Evolutionary conservation across 441 rosid species (phyloP).

Genomic region (Caryocar brasiliense): DNA sequence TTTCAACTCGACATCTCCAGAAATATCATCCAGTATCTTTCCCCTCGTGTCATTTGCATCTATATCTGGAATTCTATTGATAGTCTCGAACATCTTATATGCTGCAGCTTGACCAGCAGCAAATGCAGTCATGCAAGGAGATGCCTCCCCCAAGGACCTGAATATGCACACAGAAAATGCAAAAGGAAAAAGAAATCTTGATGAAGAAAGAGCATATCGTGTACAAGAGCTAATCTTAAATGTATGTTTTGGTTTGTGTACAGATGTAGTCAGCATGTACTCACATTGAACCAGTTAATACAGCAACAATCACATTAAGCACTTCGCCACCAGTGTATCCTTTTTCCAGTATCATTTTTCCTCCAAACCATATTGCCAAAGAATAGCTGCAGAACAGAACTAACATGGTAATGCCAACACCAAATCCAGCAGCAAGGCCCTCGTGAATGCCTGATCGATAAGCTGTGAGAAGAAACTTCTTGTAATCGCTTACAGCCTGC

Average conservation of each 20-base stretch:
- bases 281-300: slow-evolving; percentile 62
- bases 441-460: slow-evolving; percentile 52
- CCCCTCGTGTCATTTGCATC: slow-evolving; percentile 53
- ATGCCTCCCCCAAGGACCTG: slow-evolving; percentile 78
- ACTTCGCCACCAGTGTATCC: slow-evolving; percentile 65
- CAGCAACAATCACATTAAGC: slow-evolving; percentile 52
- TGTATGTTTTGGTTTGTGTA: no score
- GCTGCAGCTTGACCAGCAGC: slow-evolving; percentile 85
- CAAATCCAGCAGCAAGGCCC: slow-evolving; percentile 56
- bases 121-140: slow-evolving; percentile 57
- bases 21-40: slow-evolving; percentile 35
- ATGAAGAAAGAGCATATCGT: neutral
- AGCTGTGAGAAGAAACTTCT: slow-evolving; percentile 46
- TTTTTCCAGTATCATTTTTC: slow-evolving; percentile 54
- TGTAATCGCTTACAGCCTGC: slow-evolving; percentile 44
- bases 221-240: neutral
- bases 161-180: neutral
- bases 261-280: no score
- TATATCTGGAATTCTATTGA: slow-evolving; percentile 56
- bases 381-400: slow-evolving; percentile 43
- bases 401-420: slow-evolving; percentile 36
- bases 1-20: slow-evolving; percentile 52
- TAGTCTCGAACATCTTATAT: slow-evolving; percentile 76
- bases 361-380: slow-evolving; percentile 66
- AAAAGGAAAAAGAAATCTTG: neutral